A percentile compares a stretch with the other conserved stretches of the same genome.
Evolutionary conservation across 2,329 filamentous ascomycete genomes (phyloP).

Genomic region (Emergomyces orientalis): DNA sequence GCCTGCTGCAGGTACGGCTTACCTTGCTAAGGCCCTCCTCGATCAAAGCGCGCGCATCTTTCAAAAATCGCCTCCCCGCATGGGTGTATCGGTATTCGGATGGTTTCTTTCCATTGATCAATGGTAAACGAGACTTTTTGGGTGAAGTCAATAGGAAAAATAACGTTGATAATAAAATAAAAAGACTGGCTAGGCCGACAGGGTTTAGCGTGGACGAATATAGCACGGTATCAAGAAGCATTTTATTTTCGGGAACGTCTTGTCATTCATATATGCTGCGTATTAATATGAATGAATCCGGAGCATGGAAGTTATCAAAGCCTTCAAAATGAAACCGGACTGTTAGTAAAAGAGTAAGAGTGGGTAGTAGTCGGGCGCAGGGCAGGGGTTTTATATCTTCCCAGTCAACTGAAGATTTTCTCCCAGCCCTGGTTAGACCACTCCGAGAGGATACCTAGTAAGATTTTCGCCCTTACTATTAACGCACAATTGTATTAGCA

Average conservation of each 20-base stretch:
- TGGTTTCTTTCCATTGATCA: constrained; percentile 5
- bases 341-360: background rate
- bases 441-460: too few species aligned
- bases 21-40: constrained; percentile 8
- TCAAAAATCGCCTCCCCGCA: constrained; percentile 11
- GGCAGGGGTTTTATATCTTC: background rate
- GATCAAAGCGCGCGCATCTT: constrained; percentile 9
- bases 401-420: background rate
- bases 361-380: background rate
- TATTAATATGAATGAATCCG: background rate
- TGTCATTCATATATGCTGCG: background rate
- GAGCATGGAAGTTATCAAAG: background rate
- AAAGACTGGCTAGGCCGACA: background rate
- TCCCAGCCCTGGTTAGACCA: background rate
- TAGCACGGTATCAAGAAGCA: background rate
- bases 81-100: constrained; percentile 10
- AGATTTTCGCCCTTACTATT: background rate
- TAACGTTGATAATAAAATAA: background rate
- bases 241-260: background rate
- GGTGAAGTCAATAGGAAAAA: background rate
- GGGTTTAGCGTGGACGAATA: background rate
- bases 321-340: background rate
- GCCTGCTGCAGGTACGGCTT: constrained; percentile 6
- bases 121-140: background rate
- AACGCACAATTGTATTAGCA: background rate